Base-by-base conservation (phyloP, 768 basidiomycete genomes). In the Holtermanniella nyarrowii region DNA sequence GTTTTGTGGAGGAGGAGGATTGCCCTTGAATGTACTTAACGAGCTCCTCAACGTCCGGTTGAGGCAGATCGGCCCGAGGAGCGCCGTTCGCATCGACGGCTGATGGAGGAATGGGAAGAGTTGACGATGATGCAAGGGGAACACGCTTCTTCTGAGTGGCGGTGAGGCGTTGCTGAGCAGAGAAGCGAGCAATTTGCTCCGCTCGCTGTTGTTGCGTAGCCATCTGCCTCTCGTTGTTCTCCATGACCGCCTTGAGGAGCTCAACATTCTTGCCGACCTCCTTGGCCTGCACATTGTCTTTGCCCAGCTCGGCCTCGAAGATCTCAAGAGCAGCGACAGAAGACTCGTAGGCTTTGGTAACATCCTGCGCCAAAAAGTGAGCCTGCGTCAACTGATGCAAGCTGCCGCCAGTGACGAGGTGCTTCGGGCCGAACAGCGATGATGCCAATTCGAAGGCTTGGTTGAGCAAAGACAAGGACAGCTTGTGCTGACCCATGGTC, bases 21-120 rank as follows among this genome's bases (percentile, higher is more conserved):
- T 49, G 44, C 37, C 73, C 72, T 47, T 72, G 64, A 50, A 75
- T 73, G 57, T 66, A 75, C 44, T 69, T 62, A 58, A 74, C 74
- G 40, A 75, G 62, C 23, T 72, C 73, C 26, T 75, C 74, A 24
- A 75, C 63, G 52, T 70, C 68, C 24, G 68, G 50, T 41, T 67
- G 60, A 11, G 42, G 45, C 7, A 26, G 26, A 22, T 44, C 46
- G 37, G 47, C 47, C 20, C 54, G 52, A n/a, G 56, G 48, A 16
- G 56, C 48, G 7, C 46, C 50, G 3, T 49, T 47, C n/a, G 49
- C 53, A 31, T 42, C 46, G 12, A 37, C 44, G 27, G 43, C 31
- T 45, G 42, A 50, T 26, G 46, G 52, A 16, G 47, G 44, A 16
- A 37, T 37, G 31, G 31, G 31, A 7, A 37, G 31, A 16, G 31